A percentile compares a stretch with the other conserved stretches of the same genome.
Conservation (phyloP, 495 filamentous ascomycete genomes). For the Aspergillus bridgeri region DNA sequence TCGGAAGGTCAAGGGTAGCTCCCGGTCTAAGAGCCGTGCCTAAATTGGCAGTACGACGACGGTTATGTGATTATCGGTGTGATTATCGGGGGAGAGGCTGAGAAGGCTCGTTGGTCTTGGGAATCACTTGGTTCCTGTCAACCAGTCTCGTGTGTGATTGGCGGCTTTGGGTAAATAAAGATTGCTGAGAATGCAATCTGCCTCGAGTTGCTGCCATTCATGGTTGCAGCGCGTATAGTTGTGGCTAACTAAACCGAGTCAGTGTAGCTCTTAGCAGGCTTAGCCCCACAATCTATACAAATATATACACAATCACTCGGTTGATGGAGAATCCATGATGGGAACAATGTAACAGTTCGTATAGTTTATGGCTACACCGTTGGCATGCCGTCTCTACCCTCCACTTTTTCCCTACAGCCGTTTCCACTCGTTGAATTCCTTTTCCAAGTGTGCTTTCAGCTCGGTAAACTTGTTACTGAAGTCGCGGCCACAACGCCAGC, state of each 20-base stretch:
- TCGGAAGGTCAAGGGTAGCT: constrained; percentile 71
- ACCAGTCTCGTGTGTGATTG: constrained; percentile 5
- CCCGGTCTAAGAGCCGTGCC: constrained; percentile 53
- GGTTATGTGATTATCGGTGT: too few species aligned
- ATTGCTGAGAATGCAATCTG: constrained; percentile 32
- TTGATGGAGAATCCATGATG: background rate
- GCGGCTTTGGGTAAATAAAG: constrained; percentile 10
- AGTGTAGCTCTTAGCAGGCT: constrained; percentile 13
- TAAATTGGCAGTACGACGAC: constrained; percentile 16
- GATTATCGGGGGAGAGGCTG: constrained; percentile 5
- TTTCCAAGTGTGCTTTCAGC: constrained; percentile 75
- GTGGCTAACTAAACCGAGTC: constrained; percentile 16
- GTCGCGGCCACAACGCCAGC: constrained; percentile 78
- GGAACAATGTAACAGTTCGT: background rate
- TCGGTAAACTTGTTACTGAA: constrained; percentile 69
- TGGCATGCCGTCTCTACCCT: background rate
- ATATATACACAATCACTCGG: constrained; percentile 9
- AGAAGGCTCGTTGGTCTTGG: constrained; percentile 7
- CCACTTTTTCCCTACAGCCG: constrained; percentile 45
- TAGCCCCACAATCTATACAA: background rate
- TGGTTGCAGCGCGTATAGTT: constrained; percentile 35
- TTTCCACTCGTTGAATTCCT: constrained; percentile 83
- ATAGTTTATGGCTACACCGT: background rate
- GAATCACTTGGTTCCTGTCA: constrained; percentile 2
- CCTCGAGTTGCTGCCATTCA: constrained; percentile 13